Percentiles rank a stretch among this genome's conserved stretches.
These are phyloP conservation scores for Neostapfia colusana DNA, from an alignment of 176 grass and related monocot genomes.

Conservation along the genomic window DNA sequence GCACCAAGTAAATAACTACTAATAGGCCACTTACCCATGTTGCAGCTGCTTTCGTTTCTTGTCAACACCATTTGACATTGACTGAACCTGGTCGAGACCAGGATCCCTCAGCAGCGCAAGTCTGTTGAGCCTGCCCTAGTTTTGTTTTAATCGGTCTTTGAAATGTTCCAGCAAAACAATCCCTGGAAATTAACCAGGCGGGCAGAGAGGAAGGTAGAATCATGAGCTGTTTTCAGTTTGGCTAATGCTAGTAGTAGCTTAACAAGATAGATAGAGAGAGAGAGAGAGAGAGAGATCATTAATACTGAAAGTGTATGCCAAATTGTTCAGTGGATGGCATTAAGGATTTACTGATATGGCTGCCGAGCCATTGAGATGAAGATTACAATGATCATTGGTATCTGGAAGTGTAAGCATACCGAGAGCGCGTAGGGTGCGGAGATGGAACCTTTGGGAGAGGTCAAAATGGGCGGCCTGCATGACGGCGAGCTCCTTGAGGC, in stretches of 20 bases:
- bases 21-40: conserved; percentile 40
- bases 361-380: not conserved
- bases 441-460: conserved; percentile 53
- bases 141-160: conserved; percentile 36
- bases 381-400: too few species aligned
- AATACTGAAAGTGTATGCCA: not conserved
- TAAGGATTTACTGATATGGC: not conserved
- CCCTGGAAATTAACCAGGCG: conserved; percentile 31
- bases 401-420: conserved; percentile 28
- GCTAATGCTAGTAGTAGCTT: too few species aligned
- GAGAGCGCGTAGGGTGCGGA: conserved; percentile 50
- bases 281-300: not conserved
- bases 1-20: too few species aligned
- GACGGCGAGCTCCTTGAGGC: conserved; percentile 47
- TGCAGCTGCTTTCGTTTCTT: conserved; percentile 37
- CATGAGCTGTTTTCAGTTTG: not conserved
- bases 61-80: conserved; percentile 16
- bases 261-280: too few species aligned
- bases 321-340: not conserved
- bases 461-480: not conserved
- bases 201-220: too few species aligned
- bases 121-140: conserved; percentile 30
- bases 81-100: not conserved
- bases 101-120: conserved; percentile 45
- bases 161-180: conserved; percentile 58